Evolutionary conservation across 176 grass and related monocot genomes (phyloP), one percentile per base, ranked within the genome.

Genomic region (Carex parvula): DNA sequence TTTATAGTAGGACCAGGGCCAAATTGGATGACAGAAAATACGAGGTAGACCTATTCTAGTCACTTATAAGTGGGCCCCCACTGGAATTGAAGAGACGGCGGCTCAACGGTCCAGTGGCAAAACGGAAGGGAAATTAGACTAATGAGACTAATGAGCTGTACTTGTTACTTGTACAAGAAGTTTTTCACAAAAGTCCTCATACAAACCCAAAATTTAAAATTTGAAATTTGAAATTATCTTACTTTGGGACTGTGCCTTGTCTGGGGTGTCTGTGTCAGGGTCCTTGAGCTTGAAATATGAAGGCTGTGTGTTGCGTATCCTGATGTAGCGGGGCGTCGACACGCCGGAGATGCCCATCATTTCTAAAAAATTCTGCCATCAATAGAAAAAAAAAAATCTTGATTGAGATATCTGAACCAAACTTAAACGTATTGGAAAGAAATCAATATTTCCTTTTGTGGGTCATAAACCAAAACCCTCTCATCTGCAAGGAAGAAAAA

Each of bases 11-110:
- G 80, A 62, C 76, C 26, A 17, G 26, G 53, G 29, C 80, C 41
- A 16, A 2, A 41, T 53, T 30, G 42, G 46, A 50, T 11, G 46
- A 50, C 46, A 82, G 11, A 80, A 37, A 64, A 53, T 26, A 48
- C 62, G 62, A 44, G 37, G 21, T 66, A 66, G 11, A 82, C 42
- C 13, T 11, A 48, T 64, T 30, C 39, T 65, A n/a, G 80, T 50
- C 80, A 52, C 80, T 82, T 60, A 66, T 15, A 48, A 26, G 55
- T 32, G 78, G 80, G 41, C 39, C 55, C 37, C 59, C 80, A 17
- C 6, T 61, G 14, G 17, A 61, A 81, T 65, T 65, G 8, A 20
- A 82, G 41, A 76, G 42, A 53, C 11, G n/a, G 4, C 33, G 35
- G 18, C 26, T 80, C 77, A 80, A 80, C 57, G 57, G 53, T 74